These are phyloP conservation scores for Metarhizium guizhouense DNA, from an alignment of 2,329 filamentous ascomycete genomes.

Conservation along the genomic window DNA sequence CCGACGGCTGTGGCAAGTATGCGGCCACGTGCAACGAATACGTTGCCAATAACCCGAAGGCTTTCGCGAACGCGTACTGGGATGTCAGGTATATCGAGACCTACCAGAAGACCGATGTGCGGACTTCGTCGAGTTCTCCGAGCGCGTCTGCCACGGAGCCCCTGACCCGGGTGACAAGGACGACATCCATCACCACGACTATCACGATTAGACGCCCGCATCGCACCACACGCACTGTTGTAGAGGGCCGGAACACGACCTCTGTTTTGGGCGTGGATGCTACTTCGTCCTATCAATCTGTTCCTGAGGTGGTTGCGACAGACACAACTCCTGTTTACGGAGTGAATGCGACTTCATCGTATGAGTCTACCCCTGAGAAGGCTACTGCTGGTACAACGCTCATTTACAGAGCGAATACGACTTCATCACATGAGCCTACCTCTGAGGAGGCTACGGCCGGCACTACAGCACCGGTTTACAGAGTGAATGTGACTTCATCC, in stretches of 20 bases:
- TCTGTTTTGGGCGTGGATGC: too few relatives aligned
- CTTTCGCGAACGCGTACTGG: constrained; percentile 36
- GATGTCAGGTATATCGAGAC: constrained; percentile 47
- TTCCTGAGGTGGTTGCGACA: too few relatives aligned
- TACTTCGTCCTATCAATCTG: too few relatives aligned
- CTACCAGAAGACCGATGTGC: constrained; percentile 21
- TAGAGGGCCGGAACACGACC: constrained; percentile 8
- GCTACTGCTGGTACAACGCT: neutral
- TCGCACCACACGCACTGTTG: too few relatives aligned
- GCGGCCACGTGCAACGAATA: constrained; percentile 37
- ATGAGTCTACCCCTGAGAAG: neutral
- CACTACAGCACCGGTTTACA: too few relatives aligned
- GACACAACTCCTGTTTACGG: too few relatives aligned
- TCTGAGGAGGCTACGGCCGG: too few relatives aligned
- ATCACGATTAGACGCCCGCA: constrained; percentile 11
- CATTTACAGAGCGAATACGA: neutral
- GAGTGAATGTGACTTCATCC: too few relatives aligned
- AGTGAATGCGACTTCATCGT: neutral
- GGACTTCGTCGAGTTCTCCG: neutral
- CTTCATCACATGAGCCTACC: neutral
- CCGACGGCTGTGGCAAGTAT: constrained; percentile 28
- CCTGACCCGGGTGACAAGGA: constrained; percentile 12
- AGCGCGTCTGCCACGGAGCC: neutral
- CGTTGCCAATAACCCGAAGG: constrained; percentile 35
- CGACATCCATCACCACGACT: constrained; percentile 18